A percentile compares a stretch with the other conserved stretches of the same genome.
phyloP scores from a whole-genome alignment of 2,329 filamentous ascomycete genomes.

The Ceratocystis papillata region DNA sequence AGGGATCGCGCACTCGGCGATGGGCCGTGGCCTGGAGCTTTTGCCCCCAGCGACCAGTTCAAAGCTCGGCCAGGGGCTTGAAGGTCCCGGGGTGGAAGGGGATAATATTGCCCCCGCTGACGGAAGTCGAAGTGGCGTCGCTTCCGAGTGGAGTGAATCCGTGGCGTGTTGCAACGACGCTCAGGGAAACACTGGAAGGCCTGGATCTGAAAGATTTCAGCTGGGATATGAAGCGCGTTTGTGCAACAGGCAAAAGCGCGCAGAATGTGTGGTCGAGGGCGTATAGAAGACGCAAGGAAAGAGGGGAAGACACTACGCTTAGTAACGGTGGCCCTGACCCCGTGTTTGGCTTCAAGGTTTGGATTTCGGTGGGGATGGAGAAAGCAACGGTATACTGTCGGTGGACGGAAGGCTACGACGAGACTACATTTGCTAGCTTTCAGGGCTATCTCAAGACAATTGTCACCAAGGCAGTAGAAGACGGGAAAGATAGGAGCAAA shows the following conservation, averaged over 20 bases:
- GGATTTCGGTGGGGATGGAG: neutral
- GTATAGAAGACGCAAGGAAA: neutral
- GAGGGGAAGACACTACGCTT: conserved; percentile 24
- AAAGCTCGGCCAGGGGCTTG: conserved; percentile 37
- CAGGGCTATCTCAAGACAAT: conserved; percentile 58
- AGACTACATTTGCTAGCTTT: conserved; percentile 74
- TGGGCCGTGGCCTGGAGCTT: conserved; percentile 92
- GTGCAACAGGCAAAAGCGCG: conserved; percentile 52
- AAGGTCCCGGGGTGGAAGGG: conserved; percentile 34
- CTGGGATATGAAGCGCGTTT: conserved; percentile 45
- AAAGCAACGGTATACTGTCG: conserved; percentile 15
- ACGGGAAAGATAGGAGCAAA: neutral
- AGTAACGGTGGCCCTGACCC: conserved; percentile 16
- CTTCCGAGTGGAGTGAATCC: conserved; percentile 36
- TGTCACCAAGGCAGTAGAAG: neutral
- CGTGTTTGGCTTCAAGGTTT: conserved; percentile 24
- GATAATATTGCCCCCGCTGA: conserved; percentile 35
- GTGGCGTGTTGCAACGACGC: conserved; percentile 30
- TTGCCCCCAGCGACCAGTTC: conserved; percentile 50
- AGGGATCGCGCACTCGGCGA: conserved; percentile 65
- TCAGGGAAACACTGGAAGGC: conserved; percentile 40
- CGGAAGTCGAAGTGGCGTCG: conserved; percentile 36
- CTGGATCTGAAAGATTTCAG: conserved; percentile 53
- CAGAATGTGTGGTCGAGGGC: conserved; percentile 51
- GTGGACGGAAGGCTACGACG: conserved; percentile 67